Evolutionary conservation across 331 rosid genomes (phyloP), one percentile per base, ranked within the genome.

Genomic region (Pyrus hybrid): DNA sequence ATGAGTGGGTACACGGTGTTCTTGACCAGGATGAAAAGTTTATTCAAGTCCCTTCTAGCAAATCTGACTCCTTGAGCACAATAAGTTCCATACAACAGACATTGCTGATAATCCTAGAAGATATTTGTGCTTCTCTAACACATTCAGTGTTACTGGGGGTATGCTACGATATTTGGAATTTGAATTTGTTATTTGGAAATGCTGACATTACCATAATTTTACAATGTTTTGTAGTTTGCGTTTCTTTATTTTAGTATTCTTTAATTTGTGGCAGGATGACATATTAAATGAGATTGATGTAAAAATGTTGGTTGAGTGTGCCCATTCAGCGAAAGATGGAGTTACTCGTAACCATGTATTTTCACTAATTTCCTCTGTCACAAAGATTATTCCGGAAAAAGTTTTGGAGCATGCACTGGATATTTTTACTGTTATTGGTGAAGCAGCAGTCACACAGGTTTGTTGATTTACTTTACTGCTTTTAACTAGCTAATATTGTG

Each of bases 401-500:
- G 84, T 88, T 81, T 77, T 83, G 41, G 92, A 77, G 78, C 90
- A 92, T 85, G 67, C 88, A 76, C 87, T 79, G 53, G 96, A 90
- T 76, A 86, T 94, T 78, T 80, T 94, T 64, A 73, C 85, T 29
- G 86, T 89, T 77, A 79, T 90, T 26, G 96, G 97, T 45, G 87
- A 91, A 84, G 86, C 98, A 45, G 78, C 95, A 18, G 83, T 91
- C 72, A 79, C 88, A 21, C 98, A 94, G 97, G 98, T 93, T 71
- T 76, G 83, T 63, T 63, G 69, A 62, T 72, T n/a, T 22, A 21
- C 28, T 58, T 47, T 68, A 68, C 76, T 80, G 29, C 3, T 43
- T 16, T 32, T 12, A 13, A 17, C 57, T 32, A 25, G 37, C 61
- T 49, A 72, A 57, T 49, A 1, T 49, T 49, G 56, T 49, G 29